Base-by-base conservation (phyloP, 2,329 filamentous ascomycete genomes). In the Chaetomiaceae sp. region DNA sequence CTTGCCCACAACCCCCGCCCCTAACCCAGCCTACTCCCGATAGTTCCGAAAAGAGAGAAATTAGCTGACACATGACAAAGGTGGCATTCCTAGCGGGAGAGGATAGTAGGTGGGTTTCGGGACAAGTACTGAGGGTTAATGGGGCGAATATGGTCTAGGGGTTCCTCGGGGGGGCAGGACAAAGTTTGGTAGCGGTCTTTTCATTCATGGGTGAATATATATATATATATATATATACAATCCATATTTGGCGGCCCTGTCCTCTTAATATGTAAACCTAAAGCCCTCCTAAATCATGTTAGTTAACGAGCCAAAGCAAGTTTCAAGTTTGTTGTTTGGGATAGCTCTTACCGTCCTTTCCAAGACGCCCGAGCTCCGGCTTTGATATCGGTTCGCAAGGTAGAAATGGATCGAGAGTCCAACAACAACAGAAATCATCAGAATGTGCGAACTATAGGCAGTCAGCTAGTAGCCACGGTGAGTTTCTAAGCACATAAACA, bases 111-210 rank as follows among this genome's bases (percentile, higher is more conserved):
- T 78, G 76, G 72, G 64, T 79, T 11, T 71, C 69, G 16, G 76
- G 76, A 3, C 76, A 80, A 66, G 64, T 72, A 7, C 29, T 79
- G 18, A 63, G 68, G 46, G 71, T 72, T 2, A 78, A 78, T 66
- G 75, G 76, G 13, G 50, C 50, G 9, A 41, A 27, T 13, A 52
- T 52, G 49, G 49, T 52, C 27, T 59, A 54, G n/a, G n/a, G 46
- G 45, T 49, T 21, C 4, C 16, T 4, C 6, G 5, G 1, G 7
- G 16, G n/a, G 16, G 4, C 5, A 36, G 16, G 37, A n/a, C n/a
- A n/a, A n/a, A n/a, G n/a, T n/a, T n/a, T n/a, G n/a, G n/a, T n/a
- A n/a, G n/a, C n/a, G n/a, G n/a, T n/a, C n/a, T n/a, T n/a, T n/a
- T n/a, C n/a, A n/a, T n/a, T n/a, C n/a, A n/a, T n/a, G n/a, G n/a